A percentile compares a stretch with the other conserved stretches of the same genome.
phyloP scores from a whole-genome alignment of 2,329 filamentous ascomycete genomes.

The Botrytis galanthina region DNA sequence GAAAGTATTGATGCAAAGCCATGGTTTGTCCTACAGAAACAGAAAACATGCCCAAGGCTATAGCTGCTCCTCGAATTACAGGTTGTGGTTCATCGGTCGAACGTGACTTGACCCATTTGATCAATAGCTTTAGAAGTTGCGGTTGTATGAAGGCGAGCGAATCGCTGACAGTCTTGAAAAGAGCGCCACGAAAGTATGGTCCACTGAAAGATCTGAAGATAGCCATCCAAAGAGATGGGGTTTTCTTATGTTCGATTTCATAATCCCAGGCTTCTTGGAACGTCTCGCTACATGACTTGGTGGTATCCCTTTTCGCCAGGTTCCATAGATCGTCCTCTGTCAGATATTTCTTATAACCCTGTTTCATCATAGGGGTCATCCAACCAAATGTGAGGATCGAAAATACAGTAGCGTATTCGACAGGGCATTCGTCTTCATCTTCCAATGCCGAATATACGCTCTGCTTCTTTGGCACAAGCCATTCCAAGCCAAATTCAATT shows the following conservation, averaged over 20 bases:
- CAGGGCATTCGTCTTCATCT: slow-evolving; percentile 64
- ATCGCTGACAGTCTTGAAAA: slow-evolving; percentile 91
- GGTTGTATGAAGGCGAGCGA: slow-evolving; percentile 84
- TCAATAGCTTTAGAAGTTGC: slow-evolving; percentile 80
- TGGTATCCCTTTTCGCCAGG: slow-evolving; percentile 75
- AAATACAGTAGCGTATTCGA: slow-evolving; percentile 92
- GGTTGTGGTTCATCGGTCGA: slow-evolving; percentile 63
- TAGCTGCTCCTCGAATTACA: slow-evolving; percentile 77
- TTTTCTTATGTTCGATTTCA: slow-evolving; percentile 66
- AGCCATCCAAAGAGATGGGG: slow-evolving; percentile 84
- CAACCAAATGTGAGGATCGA: slow-evolving; percentile 91
- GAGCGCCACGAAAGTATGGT: slow-evolving; percentile 74
- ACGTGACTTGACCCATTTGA: slow-evolving; percentile 82
- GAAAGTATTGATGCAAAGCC: slow-evolving; percentile 96
- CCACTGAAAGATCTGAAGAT: slow-evolving; percentile 80
- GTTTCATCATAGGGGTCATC: slow-evolving; percentile 99
- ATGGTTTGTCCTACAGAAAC: slow-evolving; percentile 84
- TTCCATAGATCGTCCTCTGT: slow-evolving; percentile 97
- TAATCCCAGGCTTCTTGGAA: slow-evolving; percentile 75
- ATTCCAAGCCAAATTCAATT: slow-evolving; percentile 64
- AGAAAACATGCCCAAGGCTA: slow-evolving; percentile 88
- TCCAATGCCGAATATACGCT: slow-evolving; percentile 67
- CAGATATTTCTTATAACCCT: slow-evolving; percentile 86
- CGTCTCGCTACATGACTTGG: slow-evolving; percentile 64
- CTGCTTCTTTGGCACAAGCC: slow-evolving; percentile 66